phyloP scores from a whole-genome alignment of 192 early-diverging fungal genomes.

The Coemansia sp. region DNA sequence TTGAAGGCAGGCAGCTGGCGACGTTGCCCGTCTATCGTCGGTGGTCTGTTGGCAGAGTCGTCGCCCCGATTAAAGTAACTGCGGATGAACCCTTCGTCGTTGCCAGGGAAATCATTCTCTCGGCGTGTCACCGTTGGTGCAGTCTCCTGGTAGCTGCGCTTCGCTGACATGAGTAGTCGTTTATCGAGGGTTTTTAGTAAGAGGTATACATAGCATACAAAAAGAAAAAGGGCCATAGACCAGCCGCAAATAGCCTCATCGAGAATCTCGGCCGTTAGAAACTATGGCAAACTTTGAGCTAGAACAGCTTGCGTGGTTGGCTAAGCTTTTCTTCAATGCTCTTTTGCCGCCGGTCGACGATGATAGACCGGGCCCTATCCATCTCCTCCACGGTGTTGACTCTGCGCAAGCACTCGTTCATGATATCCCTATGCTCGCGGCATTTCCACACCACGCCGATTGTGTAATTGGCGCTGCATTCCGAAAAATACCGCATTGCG shows the following conservation, averaged over 20 bases:
- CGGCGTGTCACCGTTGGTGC: neutral
- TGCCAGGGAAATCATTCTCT: neutral
- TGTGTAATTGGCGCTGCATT: conserved; percentile 50
- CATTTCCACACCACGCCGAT: conserved; percentile 50
- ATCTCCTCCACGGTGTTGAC: conserved; percentile 50
- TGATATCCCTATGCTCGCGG: conserved; percentile 35
- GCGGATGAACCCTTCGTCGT: conserved; percentile 24
- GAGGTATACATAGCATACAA: neutral
- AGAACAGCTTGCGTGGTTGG: conserved; percentile 46
- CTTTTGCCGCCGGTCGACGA: conserved; percentile 29
- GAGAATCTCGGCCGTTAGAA: neutral
- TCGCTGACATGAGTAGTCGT: neutral
- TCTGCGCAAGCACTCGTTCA: conserved; percentile 54
- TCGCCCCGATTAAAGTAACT: conserved; percentile 11
- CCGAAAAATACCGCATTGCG: conserved; percentile 35
- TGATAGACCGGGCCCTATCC: conserved; percentile 39
- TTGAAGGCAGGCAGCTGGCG: conserved; percentile 83
- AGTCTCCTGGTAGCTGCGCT: neutral
- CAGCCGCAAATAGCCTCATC: too few relatives aligned
- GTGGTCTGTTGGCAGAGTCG: conserved; percentile 57
- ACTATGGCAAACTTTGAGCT: conserved; percentile 1
- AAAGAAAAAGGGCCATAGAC: neutral
- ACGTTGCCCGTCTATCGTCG: conserved; percentile 73
- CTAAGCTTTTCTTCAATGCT: conserved; percentile 29
- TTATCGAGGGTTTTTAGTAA: neutral